Conservation (phyloP, 257 asterid genomes). For the Verbascum thapsus region DNA sequence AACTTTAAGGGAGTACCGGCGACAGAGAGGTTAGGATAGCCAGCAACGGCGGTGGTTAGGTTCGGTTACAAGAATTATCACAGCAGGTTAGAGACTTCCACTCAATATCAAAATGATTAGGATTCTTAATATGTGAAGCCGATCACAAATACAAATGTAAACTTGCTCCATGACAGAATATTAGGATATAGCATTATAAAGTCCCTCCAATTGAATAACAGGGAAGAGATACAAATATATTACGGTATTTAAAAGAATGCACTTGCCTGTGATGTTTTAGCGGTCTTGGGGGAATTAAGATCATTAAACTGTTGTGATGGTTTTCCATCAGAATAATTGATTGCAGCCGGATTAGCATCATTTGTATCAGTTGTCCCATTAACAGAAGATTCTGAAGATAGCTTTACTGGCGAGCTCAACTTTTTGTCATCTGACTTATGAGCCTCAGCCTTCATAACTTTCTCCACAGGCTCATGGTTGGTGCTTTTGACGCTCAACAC, state of each 20-base stretch:
- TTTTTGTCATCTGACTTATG: constrained; percentile 43
- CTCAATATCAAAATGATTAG: constrained; percentile 16
- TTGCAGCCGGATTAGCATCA: constrained; percentile 37
- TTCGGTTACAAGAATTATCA: constrained; percentile 1
- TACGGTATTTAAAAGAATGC: constrained; percentile 1
- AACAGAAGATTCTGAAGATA: constrained; percentile 37
- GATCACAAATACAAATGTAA: constrained; percentile 6
- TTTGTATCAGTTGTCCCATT: constrained; percentile 29
- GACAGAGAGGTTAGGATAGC: no score
- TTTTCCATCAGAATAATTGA: constrained; percentile 31
- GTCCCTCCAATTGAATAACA: neutral
- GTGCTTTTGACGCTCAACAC: constrained; percentile 50
- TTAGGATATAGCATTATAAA: neutral
- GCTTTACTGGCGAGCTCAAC: constrained; percentile 39
- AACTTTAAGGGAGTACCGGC: no score
- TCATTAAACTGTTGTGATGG: constrained; percentile 33
- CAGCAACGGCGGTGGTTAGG: no score
- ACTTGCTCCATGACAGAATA: constrained; percentile 3
- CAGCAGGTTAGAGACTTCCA: constrained; percentile 1
- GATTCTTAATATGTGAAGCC: neutral
- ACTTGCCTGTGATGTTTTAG: constrained; percentile 33
- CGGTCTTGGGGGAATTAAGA: constrained; percentile 34
- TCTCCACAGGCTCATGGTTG: constrained; percentile 35
- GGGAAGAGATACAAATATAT: constrained; percentile 5
- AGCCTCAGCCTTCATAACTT: constrained; percentile 38